phyloP scores from a whole-genome alignment of 306 rosid species.

The Vicia faba region DNA sequence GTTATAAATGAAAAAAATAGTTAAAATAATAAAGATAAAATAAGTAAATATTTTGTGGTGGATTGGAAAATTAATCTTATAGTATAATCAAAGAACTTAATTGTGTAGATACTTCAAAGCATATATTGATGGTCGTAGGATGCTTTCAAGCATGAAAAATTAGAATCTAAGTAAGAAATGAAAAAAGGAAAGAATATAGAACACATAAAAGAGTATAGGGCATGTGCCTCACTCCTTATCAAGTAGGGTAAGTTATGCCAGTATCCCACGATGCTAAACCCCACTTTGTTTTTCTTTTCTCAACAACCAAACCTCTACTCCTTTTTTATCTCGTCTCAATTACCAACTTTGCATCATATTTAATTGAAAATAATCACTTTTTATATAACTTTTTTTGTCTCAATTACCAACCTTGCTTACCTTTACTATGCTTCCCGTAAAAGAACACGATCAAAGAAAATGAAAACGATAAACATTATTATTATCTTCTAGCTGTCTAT shows the following conservation, averaged over 20 bases:
- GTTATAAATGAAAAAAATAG: no score
- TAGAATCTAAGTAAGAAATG: slow-evolving; percentile 5
- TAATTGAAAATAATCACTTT: slow-evolving; percentile 14
- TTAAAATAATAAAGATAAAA: no score
- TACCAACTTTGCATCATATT: slow-evolving; percentile 16
- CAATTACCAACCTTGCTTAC: slow-evolving; percentile 36
- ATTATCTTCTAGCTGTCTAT: no score
- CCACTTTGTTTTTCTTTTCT: slow-evolving; percentile 49
- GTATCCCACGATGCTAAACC: slow-evolving; percentile 54
- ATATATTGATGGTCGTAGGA: slow-evolving; percentile 24
- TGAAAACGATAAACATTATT: neutral
- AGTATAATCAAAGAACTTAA: no score
- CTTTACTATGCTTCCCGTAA: slow-evolving; percentile 16
- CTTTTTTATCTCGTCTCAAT: slow-evolving; percentile 31
- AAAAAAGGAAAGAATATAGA: slow-evolving; percentile 1
- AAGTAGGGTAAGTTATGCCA: slow-evolving; percentile 62
- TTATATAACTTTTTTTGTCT: slow-evolving; percentile 3
- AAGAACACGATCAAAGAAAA: neutral
- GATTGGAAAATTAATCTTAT: no score
- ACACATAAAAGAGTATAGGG: slow-evolving; percentile 36
- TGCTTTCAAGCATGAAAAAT: slow-evolving; percentile 25
- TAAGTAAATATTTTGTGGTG: no score
- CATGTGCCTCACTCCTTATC: slow-evolving; percentile 72
- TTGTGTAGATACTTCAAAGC: no score
- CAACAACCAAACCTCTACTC: slow-evolving; percentile 39